Conservation (phyloP, 2,329 filamentous ascomycete species). For the Xenosphaeropsis pyriputrescens region DNA sequence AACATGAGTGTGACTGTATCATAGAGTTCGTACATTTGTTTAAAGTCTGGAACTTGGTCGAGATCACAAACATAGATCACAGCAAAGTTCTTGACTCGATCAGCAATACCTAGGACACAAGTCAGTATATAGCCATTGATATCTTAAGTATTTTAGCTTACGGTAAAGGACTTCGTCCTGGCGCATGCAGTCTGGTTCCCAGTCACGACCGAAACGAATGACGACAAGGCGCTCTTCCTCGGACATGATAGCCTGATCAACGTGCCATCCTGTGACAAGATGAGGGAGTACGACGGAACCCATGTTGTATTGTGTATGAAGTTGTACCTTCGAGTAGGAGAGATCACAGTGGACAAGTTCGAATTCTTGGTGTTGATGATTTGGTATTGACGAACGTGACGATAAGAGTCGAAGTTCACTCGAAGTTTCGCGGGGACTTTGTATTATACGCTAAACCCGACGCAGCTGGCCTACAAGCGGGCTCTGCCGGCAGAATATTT, state of each 20-base stretch:
- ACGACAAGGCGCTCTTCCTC: conserved; percentile 90
- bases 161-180: conserved; percentile 92
- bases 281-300: conserved; percentile 89
- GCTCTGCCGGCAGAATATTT: background rate
- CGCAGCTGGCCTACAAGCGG: too few species aligned
- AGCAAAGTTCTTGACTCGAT: conserved; percentile 85
- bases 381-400: too few species aligned
- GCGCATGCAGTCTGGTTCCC: conserved; percentile 64
- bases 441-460: too few species aligned
- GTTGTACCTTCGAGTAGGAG: too few species aligned
- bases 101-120: conserved; percentile 47
- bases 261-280: conserved; percentile 87
- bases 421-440: too few species aligned
- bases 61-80: conserved; percentile 91
- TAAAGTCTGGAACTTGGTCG: conserved; percentile 84
- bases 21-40: conserved; percentile 87
- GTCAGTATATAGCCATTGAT: background rate
- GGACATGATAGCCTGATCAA: conserved; percentile 82
- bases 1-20: conserved; percentile 94
- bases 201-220: conserved; percentile 84
- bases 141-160: conserved; percentile 6
- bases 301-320: conserved; percentile 6
- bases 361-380: too few species aligned
- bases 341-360: too few species aligned
- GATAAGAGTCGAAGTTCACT: too few species aligned